Evolutionary conservation across 257 asterid species (phyloP), one percentile per base, ranked within the genome.

Genomic region (Coffea eugenioides): DNA sequence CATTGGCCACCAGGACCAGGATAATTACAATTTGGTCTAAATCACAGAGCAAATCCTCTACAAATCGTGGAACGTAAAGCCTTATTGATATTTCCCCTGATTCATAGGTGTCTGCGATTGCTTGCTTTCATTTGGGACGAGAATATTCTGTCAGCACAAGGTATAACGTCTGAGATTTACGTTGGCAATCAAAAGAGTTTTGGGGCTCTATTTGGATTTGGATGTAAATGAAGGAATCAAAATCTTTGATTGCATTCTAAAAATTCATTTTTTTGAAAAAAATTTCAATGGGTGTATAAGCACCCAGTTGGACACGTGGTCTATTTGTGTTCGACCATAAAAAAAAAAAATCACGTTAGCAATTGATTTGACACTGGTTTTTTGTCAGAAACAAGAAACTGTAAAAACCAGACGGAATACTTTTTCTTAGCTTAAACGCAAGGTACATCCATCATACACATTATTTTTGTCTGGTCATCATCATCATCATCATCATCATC

Each of bases 71-170:
- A 76, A 23, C 10, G 5, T 23, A 13, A n/a, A 72, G 45, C 43
- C 57, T 46, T 49, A 36, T 11, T 27, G n/a, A 41, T 7, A 69
- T 69, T 69, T 69, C 18, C 66, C 43, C 71, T 0, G 12, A 34
- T 23, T 21, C 77, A 3, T 16, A 64, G 18, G 69, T 11, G 20
- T 64, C 3, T 9, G 18, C 23, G 62, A 14, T 3, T 73, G 61
- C 25, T 72, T 25, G 67, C 73, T 68, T 59, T 21, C 52, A 56
- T 73, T n/a, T 18, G 27, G 43, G 31, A 56, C 74, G 68, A 61
- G 92, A 86, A 87, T 91, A 87, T 88, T 84, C 91, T 69, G 43
- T 25, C n/a, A 56, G 88, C 80, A 82, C 87, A 82, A 82, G 82
- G 85, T 46, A 79, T 79, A 77, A 18, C 77, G 73, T 69, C 69